These are phyloP conservation scores for Globisporangium rhizosaccharum DNA, from an alignment of 352 stramenopile genomes.

Conservation along the genomic window DNA sequence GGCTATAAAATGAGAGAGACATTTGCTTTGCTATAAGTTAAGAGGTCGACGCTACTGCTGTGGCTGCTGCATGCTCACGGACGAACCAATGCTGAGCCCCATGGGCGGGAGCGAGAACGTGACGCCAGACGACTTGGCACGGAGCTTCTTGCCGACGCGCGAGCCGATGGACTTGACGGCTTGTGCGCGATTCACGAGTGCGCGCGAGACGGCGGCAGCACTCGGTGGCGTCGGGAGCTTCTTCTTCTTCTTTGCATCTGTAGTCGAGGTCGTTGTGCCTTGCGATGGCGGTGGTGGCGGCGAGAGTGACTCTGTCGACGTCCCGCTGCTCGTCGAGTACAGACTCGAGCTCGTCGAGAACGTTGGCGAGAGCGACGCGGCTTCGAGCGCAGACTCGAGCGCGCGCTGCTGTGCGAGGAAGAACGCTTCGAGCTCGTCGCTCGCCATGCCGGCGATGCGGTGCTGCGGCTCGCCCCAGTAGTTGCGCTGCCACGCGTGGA, in stretches of 20 bases:
- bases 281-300: neutral
- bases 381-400: conserved; percentile 44
- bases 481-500: conserved; percentile 82
- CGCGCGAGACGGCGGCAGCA: conserved; percentile 29
- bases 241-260: conserved; percentile 4
- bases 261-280: neutral
- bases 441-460: conserved; percentile 30
- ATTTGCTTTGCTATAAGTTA: conserved; percentile 11
- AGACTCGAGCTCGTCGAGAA: conserved; percentile 3
- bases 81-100: conserved; percentile 55
- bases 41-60: conserved; percentile 11
- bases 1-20: neutral
- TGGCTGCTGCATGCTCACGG: conserved; percentile 36
- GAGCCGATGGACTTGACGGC: conserved; percentile 56
- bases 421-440: conserved; percentile 65
- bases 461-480: conserved; percentile 83
- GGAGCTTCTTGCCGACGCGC: conserved; percentile 61
- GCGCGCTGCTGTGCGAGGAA: conserved; percentile 63
- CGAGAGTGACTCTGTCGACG: neutral
- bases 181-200: conserved; percentile 49
- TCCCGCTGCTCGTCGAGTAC: conserved; percentile 4
- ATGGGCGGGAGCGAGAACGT: conserved; percentile 73
- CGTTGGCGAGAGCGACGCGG: conserved; percentile 6
- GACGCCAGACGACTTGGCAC: conserved; percentile 39
- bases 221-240: neutral